These are phyloP conservation scores for Exophiala lecanii-corni DNA, from an alignment of 2,329 filamentous ascomycete genomes.

Conservation along the genomic window DNA sequence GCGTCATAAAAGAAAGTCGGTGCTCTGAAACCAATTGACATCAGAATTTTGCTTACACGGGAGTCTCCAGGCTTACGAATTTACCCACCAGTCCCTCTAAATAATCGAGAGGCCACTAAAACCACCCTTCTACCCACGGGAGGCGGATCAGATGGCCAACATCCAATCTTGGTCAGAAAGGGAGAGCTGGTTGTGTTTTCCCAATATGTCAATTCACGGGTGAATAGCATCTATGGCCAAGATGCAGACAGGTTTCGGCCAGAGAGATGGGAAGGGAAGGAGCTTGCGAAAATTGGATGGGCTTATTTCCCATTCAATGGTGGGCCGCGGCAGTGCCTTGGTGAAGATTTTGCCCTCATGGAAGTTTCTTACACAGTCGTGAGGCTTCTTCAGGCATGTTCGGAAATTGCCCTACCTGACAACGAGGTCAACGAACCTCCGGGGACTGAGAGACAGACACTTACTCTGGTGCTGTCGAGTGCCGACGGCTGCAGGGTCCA, in stretches of 20 bases:
- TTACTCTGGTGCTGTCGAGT: conserved; percentile 14
- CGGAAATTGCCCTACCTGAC: conserved; percentile 6
- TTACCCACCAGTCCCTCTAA: conserved; percentile 29
- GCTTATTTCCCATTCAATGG: conserved; percentile 30
- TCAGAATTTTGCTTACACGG: not conserved
- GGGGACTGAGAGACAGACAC: conserved; percentile 12
- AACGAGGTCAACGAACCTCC: not conserved
- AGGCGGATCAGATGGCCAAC: conserved; percentile 29
- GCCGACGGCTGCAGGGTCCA: conserved; percentile 19
- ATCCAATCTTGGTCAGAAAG: conserved; percentile 29
- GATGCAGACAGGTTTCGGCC: conserved; percentile 10
- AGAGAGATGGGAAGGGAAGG: conserved; percentile 15
- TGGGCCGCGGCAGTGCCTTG: conserved; percentile 29
- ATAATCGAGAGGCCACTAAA: conserved; percentile 23
- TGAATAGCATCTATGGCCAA: conserved; percentile 36
- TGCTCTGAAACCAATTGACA: conserved; percentile 3
- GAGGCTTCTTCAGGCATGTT: conserved; percentile 25
- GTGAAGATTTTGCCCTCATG: conserved; percentile 29
- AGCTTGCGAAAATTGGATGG: conserved; percentile 31
- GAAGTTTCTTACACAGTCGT: conserved; percentile 26
- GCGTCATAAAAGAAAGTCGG: conserved; percentile 47
- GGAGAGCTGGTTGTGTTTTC: conserved; percentile 29
- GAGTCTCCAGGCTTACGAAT: conserved; percentile 35
- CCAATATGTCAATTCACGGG: conserved; percentile 40
- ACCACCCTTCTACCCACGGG: conserved; percentile 30